Base-by-base conservation (phyloP, 2,329 filamentous ascomycete species). In the Ceratocystis ficicola region DNA sequence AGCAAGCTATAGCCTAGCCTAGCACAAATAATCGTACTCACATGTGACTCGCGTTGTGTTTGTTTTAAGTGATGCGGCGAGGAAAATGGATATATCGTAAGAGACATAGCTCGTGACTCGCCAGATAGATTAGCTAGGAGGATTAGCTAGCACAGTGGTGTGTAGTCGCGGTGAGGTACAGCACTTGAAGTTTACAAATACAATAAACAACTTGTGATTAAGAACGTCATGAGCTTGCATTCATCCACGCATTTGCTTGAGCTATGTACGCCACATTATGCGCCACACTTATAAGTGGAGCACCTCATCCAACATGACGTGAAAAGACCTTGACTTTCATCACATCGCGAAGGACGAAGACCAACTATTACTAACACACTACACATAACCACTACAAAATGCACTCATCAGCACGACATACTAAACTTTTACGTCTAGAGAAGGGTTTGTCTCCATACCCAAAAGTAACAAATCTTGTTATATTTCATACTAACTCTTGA, bases 11-110 rank as follows among this genome's bases (percentile, higher is more conserved):
- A 17, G 28, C 12, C 7, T n/a, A 41, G 5, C 36, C 22, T n/a
- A 8, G 28, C 55, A 30, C 55, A 59, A 36, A 36, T 36, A 59
- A 17, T 41, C 41, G 10, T 22, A 71, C 78, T 69, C 75, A 84
- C 82, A 75, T 81, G 79, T 65, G 79, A 77, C 69, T 78, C 76
- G 70, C 78, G 78, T 69, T 78, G 74, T 69, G 78, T 78, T 71
- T 73, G 71, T 75, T 79, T 77, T 74, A 83, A 78, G 70, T 82
- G 77, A 36, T 74, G 76, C 2, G 77, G 76, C 64, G 80, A 74
- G 66, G 84, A 73, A 70, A 76, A 76, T 73, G 82, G 82, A 81
- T 81, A 85, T 76, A 84, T 79, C 69, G 79, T 80, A 70, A 84
- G 73, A 68, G 82, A 83, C 82, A 85, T 85, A 69, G 68, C 70